Conservation (phyloP, 2,329 filamentous ascomycete species). For the Phoma herbarum region DNA sequence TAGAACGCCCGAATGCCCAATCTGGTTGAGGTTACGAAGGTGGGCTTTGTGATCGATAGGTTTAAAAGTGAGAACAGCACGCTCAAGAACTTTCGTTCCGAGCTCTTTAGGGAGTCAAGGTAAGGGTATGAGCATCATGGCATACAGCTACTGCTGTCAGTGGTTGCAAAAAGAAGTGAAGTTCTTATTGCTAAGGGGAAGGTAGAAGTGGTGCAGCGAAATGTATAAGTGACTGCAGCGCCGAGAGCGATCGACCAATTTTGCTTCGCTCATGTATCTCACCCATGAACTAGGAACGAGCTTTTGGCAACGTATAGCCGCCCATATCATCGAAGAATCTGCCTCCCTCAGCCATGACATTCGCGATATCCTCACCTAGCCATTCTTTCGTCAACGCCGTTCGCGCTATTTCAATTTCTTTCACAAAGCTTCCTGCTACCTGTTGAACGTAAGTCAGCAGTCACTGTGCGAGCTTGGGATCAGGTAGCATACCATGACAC, state of each 20-base stretch:
- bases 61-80: too few species aligned
- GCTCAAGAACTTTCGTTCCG: too few species aligned
- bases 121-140: not conserved
- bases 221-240: too few species aligned
- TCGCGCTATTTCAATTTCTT: conserved; percentile 44
- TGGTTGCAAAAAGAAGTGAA: too few species aligned
- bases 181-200: too few species aligned
- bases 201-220: too few species aligned
- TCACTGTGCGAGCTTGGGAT: not conserved
- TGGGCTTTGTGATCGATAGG: not conserved
- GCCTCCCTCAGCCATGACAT: conserved; percentile 44
- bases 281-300: conserved; percentile 14
- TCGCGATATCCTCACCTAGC: conserved; percentile 47
- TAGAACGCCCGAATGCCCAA: not conserved
- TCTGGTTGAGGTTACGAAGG: not conserved
- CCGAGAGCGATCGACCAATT: too few species aligned
- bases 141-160: too few species aligned
- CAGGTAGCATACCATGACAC: conserved; percentile 35
- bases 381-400: conserved; percentile 39
- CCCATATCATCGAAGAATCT: conserved; percentile 49
- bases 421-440: conserved; percentile 41
- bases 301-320: conserved; percentile 48
- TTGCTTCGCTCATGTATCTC: too few species aligned
- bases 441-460: conserved; percentile 11
- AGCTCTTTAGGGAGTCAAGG: not conserved